Percentiles rank a stretch among this genome's conserved stretches.
Conservation (phyloP, 2,329 filamentous ascomycete genomes). For the Westerdykella ornata region DNA sequence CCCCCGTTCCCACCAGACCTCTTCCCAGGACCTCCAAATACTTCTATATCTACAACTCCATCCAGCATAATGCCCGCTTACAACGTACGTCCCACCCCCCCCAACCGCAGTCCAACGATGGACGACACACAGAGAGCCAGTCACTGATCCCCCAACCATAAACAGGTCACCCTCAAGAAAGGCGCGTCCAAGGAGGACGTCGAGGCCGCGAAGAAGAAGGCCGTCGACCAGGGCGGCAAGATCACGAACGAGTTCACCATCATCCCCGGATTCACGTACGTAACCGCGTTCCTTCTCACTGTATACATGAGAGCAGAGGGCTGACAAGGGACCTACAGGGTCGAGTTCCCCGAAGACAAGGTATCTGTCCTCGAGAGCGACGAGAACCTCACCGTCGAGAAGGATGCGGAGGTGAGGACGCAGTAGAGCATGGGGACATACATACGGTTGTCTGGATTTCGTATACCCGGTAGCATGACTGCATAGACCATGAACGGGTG, state of each 20-base stretch:
- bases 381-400: conserved; percentile 73
- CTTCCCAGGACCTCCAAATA: not conserved
- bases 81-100: conserved; percentile 34
- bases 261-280: conserved; percentile 91
- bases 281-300: conserved; percentile 13
- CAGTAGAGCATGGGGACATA: conserved; percentile 50
- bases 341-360: conserved; percentile 61
- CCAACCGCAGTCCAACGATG: no score
- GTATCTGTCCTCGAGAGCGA: conserved; percentile 60
- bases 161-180: conserved; percentile 72
- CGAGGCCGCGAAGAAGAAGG: conserved; percentile 66
- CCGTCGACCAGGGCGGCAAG: conserved; percentile 67
- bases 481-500: not conserved
- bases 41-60: conserved; percentile 4
- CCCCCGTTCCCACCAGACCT: conserved; percentile 2
- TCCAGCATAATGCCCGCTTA: conserved; percentile 30
- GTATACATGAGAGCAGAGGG: not conserved
- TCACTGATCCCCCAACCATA: conserved; percentile 3
- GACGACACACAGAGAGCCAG: not conserved
- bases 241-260: conserved; percentile 78
- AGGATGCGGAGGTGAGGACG: conserved; percentile 62
- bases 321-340: conserved; percentile 46
- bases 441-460: not conserved
- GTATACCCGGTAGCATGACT: not conserved
- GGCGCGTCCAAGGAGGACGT: conserved; percentile 61